Conservation (phyloP, 140 eudicot genomes). For the Senecio squalidus region DNA sequence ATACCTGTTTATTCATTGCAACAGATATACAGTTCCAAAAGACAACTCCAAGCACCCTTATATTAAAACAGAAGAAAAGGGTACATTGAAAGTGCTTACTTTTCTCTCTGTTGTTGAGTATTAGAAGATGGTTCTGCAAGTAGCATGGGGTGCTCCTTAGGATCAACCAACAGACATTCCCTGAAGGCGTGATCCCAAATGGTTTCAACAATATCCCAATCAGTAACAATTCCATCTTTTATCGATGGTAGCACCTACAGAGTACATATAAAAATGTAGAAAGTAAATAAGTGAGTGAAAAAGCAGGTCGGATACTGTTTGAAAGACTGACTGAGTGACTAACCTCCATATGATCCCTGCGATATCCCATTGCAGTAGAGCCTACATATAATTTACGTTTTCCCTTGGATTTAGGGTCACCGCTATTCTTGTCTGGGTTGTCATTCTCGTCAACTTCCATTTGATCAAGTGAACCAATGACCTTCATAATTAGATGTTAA, state of each 20-base stretch:
- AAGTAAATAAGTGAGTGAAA: background rate
- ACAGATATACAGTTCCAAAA: background rate
- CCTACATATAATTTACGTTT: slow-evolving; percentile 87
- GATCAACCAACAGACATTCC: slow-evolving; percentile 90
- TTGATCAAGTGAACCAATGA: slow-evolving; percentile 80
- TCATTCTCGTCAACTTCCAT: slow-evolving; percentile 90
- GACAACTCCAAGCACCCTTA: slow-evolving; percentile 20
- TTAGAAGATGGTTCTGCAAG: slow-evolving; percentile 91
- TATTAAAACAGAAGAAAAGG: no score
- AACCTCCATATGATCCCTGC: slow-evolving; percentile 99
- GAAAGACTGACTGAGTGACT: slow-evolving; percentile 10
- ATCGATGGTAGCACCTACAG: slow-evolving; percentile 88
- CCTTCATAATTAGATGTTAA: slow-evolving; percentile 31
- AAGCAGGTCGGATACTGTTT: background rate
- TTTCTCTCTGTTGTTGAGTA: slow-evolving; percentile 91
- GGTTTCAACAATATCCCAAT: slow-evolving; percentile 93
- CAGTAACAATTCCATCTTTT: slow-evolving; percentile 86
- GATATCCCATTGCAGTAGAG: slow-evolving; percentile 75
- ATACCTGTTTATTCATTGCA: no score
- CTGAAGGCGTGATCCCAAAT: slow-evolving; percentile 98
- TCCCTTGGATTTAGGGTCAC: slow-evolving; percentile 56
- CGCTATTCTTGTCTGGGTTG: slow-evolving; percentile 60
- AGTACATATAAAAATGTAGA: no score
- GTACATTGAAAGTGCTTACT: slow-evolving; percentile 45
- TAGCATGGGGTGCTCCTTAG: slow-evolving; percentile 96